phyloP scores from a whole-genome alignment of 768 basidiomycete species.

The Grammothele lineata region DNA sequence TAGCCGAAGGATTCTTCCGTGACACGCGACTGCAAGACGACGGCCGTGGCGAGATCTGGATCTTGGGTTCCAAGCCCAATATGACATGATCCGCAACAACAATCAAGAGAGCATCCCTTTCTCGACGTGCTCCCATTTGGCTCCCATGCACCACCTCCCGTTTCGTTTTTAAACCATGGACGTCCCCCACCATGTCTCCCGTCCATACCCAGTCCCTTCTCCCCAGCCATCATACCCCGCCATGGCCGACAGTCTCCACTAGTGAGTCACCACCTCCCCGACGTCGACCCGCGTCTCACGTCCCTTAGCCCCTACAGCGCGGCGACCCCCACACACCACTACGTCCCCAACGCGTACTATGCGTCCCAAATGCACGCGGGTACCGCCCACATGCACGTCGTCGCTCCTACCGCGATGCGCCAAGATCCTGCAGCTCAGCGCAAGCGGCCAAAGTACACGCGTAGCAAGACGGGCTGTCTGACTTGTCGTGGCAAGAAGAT shows the following conservation, averaged over 20 bases:
- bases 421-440: constrained; percentile 52
- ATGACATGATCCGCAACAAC: constrained; percentile 33
- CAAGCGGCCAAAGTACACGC: constrained; percentile 89
- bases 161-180: constrained; percentile 26
- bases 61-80: constrained; percentile 29
- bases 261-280: constrained; percentile 22
- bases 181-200: constrained; percentile 17
- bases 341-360: constrained; percentile 21
- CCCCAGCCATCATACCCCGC: constrained; percentile 21
- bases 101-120: constrained; percentile 21
- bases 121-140: constrained; percentile 19
- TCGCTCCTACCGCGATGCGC: constrained; percentile 34
- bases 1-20: constrained; percentile 15
- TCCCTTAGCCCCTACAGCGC: constrained; percentile 10
- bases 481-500: constrained; percentile 95
- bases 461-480: constrained; percentile 92
- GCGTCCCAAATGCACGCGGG: constrained; percentile 30
- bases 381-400: constrained; percentile 42
- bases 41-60: constrained; percentile 18
- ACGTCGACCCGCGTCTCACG: neutral
- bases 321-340: constrained; percentile 25
- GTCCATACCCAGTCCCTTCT: constrained; percentile 19
- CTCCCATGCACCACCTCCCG: constrained; percentile 16
- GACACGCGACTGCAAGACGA: constrained; percentile 12
- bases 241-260: constrained; percentile 32